Base-by-base conservation (phyloP, 2,329 filamentous ascomycete species). In the Arthrobotrys iridis region DNA sequence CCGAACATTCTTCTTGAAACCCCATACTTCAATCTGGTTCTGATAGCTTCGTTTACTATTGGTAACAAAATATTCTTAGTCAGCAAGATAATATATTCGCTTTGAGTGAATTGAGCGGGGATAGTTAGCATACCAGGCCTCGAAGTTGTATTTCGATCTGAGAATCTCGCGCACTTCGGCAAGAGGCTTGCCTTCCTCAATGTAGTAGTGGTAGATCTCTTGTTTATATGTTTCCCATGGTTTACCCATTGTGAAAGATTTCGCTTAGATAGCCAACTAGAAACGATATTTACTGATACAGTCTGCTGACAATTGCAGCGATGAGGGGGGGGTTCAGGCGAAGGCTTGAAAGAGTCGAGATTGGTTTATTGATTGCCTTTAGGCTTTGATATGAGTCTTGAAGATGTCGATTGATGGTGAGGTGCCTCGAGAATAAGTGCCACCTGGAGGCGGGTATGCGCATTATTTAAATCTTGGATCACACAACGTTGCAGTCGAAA, bases 11-110 rank as follows among this genome's bases (percentile, higher is more conserved):
- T 75, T 75, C 58, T 75, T 75, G 57, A 75, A 75, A 45, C 71
- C 71, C 71, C 71, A 75, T 35, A 75, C 71, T 58, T 75, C 71
- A 20, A 75, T 75, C 63, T 75, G 71, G 46, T 75, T 75, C 45
- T 75, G 71, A 59, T 75, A 75, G 30, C 71, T 75, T 63, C 71
- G 71, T 58, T 75, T 75, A 50, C 71, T 68, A 68, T 50, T 45
- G 33, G 43, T 20, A 48, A 18, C 28, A 28, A 67, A 62, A 48
- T 18, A 43, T 46, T 37, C 57, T 75, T 68, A 68, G 71, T 75
- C 63, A 75, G 71, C 70, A 65, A 62, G 20, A 11, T 30, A 35
- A 41, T 30, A 24, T 37, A n/a, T 24, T 37, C 30, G 26, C 46
- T n/a, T n/a, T n/a, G n/a, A n/a, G 13, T 5, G 40, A 33, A 63